phyloP scores from a whole-genome alignment of 1,139 yeast genomes.

The Geotrichum cucujoidarum region DNA sequence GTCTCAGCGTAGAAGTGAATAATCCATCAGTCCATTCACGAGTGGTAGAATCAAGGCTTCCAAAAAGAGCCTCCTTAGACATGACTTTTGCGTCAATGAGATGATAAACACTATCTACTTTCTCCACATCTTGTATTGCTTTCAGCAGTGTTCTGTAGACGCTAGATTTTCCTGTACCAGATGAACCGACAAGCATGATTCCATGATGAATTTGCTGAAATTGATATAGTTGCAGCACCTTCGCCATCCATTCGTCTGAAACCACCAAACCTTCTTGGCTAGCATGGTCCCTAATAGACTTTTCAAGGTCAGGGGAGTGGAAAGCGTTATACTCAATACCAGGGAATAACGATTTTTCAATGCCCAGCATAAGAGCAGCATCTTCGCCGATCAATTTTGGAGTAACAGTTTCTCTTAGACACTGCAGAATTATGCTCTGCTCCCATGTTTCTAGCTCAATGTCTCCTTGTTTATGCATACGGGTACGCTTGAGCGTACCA shows the following conservation, averaged over 20 bases:
- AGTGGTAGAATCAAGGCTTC: constrained; percentile 66
- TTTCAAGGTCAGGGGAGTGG: constrained; percentile 24
- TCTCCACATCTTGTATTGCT: constrained; percentile 41
- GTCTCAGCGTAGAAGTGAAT: constrained; percentile 64
- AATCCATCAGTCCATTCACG: constrained; percentile 94
- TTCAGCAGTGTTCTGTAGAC: constrained; percentile 48
- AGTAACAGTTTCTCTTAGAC: constrained; percentile 55
- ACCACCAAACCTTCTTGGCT: constrained; percentile 28
- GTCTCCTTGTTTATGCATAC: constrained; percentile 11
- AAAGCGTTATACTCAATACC: constrained; percentile 26
- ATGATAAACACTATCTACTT: constrained; percentile 41
- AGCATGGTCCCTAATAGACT: constrained; percentile 28
- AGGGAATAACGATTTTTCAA: constrained; percentile 35
- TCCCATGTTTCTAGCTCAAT: constrained; percentile 39
- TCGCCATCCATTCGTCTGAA: constrained; percentile 47
- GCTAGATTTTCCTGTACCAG: constrained; percentile 73
- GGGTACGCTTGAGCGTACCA: constrained; percentile 45
- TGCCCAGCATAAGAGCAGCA: constrained; percentile 37
- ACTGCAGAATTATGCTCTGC: constrained; percentile 44
- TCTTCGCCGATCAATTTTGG: constrained; percentile 63
- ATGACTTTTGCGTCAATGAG: constrained; percentile 72
- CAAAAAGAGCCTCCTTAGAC: constrained; percentile 63
- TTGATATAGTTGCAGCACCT: constrained; percentile 59
- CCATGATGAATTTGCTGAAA: constrained; percentile 72
- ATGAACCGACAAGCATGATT: constrained; percentile 68